These are phyloP conservation scores for Leccinum incarnatum DNA, from an alignment of 768 basidiomycete genomes.

Conservation along the genomic window DNA sequence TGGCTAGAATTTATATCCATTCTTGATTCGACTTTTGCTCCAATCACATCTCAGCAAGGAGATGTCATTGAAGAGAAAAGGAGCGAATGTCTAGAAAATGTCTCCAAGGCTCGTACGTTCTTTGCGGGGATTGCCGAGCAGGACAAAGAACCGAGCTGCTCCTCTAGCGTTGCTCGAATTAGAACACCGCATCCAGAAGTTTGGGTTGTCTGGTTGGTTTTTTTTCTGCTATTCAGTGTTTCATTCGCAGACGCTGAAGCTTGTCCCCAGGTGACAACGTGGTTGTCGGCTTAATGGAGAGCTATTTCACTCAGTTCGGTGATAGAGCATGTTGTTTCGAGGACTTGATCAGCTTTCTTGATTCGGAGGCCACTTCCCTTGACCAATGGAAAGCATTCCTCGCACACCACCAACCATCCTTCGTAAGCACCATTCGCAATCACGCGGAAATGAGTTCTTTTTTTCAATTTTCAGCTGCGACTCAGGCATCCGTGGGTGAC, in stretches of 20 bases:
- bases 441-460: constrained; percentile 10
- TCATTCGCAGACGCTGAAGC: constrained; percentile 1
- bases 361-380: constrained; percentile 47
- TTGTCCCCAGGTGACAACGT: constrained; percentile 41
- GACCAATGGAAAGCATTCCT: constrained; percentile 54
- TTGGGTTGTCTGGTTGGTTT: constrained; percentile 44
- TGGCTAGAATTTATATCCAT: constrained; percentile 83
- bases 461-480: constrained; percentile 15
- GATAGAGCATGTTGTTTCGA: constrained; percentile 87
- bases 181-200: constrained; percentile 55
- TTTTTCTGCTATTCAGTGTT: background rate
- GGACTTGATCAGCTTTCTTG: constrained; percentile 70
- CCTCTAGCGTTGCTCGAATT: constrained; percentile 74
- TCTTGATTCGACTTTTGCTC: constrained; percentile 62
- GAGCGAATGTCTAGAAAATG: constrained; percentile 35
- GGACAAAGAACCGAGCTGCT: constrained; percentile 74
- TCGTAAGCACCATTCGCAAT: constrained; percentile 39
- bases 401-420: constrained; percentile 42
- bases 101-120: constrained; percentile 47
- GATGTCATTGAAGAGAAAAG: constrained; percentile 36
- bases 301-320: constrained; percentile 71
- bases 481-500: constrained; percentile 48
- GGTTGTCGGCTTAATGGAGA: constrained; percentile 50
- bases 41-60: constrained; percentile 28
- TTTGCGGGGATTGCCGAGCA: constrained; percentile 56